Percentiles rank a stretch among this genome's conserved stretches.
phyloP scores from a whole-genome alignment of 2,329 filamentous ascomycete species.

The Microsporum canis region DNA sequence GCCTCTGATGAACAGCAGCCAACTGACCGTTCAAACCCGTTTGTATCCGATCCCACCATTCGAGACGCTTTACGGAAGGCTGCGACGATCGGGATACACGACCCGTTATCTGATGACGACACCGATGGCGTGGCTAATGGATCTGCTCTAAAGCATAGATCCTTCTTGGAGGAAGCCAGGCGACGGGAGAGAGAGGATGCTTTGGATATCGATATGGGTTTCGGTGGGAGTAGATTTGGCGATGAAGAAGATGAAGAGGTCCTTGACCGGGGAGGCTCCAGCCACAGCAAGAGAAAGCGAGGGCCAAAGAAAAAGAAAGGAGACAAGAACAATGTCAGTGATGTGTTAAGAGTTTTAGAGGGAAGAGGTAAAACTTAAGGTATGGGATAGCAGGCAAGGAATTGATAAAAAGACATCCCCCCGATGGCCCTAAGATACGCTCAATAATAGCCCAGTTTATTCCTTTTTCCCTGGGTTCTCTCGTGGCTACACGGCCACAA shows the following conservation, averaged over 20 bases:
- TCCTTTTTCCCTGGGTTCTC: too few relatives aligned
- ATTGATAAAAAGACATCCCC: not conserved
- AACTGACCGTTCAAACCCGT: conserved; percentile 27
- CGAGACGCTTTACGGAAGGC: conserved; percentile 79
- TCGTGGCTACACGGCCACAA: too few relatives aligned
- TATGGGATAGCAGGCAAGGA: conserved; percentile 1
- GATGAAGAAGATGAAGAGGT: conserved; percentile 74
- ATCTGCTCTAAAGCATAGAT: conserved; percentile 57
- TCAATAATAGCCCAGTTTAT: too few relatives aligned
- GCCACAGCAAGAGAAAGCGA: conserved; percentile 41
- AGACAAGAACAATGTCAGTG: conserved; percentile 55
- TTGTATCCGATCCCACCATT: conserved; percentile 63
- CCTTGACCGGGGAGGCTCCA: conserved; percentile 42
- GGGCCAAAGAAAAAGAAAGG: conserved; percentile 43
- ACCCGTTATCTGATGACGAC: conserved; percentile 34
- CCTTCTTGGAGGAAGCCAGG: conserved; percentile 55
- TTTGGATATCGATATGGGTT: conserved; percentile 87
- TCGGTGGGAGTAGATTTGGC: conserved; percentile 74
- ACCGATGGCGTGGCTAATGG: conserved; percentile 46
- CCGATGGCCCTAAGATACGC: too few relatives aligned
- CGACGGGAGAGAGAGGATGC: conserved; percentile 61
- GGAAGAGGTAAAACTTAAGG: conserved; percentile 39
- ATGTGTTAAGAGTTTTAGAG: conserved; percentile 72
- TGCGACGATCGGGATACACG: conserved; percentile 46
- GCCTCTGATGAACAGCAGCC: conserved; percentile 35